These are phyloP conservation scores for Juncus effusus DNA, from an alignment of 176 grass and related monocot species.

Conservation along the genomic window DNA sequence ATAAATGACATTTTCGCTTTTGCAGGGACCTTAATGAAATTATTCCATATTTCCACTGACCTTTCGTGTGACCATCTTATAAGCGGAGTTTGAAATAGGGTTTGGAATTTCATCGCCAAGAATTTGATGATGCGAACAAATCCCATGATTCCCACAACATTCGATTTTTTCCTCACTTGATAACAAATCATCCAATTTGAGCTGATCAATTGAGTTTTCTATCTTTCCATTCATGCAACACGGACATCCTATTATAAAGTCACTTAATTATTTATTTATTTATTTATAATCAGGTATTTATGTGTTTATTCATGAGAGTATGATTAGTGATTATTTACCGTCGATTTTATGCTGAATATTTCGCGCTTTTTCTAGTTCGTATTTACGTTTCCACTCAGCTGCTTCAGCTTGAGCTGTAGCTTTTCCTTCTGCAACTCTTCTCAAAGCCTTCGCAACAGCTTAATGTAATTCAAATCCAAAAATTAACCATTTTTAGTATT, in stretches of 20 bases:
- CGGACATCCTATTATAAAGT: conserved; percentile 13
- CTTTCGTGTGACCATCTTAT: conserved; percentile 72
- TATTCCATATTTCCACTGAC: conserved; percentile 22
- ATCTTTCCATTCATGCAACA: conserved; percentile 29
- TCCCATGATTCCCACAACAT: conserved; percentile 88
- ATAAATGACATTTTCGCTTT: no score
- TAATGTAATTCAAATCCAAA: conserved; percentile 26
- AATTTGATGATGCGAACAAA: conserved; percentile 87
- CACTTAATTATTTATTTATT: conserved; percentile 13
- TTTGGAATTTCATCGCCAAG: conserved; percentile 57
- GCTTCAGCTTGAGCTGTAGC: conserved; percentile 80
- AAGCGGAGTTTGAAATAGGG: conserved; percentile 36
- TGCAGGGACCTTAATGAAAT: no score
- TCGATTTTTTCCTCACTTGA: conserved; percentile 37
- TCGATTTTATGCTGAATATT: conserved; percentile 42
- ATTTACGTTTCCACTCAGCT: conserved; percentile 87
- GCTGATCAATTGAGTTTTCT: conserved; percentile 23
- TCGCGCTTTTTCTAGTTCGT: conserved; percentile 62
- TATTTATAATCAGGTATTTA: neutral
- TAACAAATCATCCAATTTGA: conserved; percentile 21
- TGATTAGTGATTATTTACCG: conserved; percentile 31
- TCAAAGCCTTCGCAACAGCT: conserved; percentile 88
- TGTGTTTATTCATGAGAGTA: neutral
- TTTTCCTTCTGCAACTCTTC: conserved; percentile 80
- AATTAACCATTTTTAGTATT: conserved; percentile 25